A percentile compares a stretch with the other conserved stretches of the same genome.
phyloP scores from a whole-genome alignment of 345 rosid genomes.

The Psidium guajava region DNA sequence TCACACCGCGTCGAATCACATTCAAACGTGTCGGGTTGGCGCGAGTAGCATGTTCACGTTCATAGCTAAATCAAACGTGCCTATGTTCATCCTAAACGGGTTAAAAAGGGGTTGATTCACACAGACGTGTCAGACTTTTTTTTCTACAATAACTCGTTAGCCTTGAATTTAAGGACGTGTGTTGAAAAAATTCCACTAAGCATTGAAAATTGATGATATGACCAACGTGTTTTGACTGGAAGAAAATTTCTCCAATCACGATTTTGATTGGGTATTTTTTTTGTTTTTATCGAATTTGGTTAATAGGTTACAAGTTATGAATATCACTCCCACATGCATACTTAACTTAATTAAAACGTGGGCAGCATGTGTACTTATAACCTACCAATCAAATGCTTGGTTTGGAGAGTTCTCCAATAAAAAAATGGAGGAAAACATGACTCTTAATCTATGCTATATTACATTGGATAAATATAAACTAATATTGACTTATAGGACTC shows the following conservation, averaged over 20 bases:
- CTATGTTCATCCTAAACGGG: fast-evolving
- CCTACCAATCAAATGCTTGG: too few species aligned
- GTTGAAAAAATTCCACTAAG: not conserved
- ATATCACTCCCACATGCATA: not conserved
- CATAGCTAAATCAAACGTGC: fast-evolving
- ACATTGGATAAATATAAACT: too few species aligned
- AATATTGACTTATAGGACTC: too few species aligned
- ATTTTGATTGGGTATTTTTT: not conserved
- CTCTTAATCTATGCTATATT: too few species aligned
- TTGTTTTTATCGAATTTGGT: not conserved
- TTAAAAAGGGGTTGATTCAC: too few species aligned
- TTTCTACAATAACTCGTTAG: not conserved
- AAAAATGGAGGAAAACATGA: too few species aligned
- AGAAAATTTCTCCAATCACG: not conserved
- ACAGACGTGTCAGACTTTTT: not conserved
- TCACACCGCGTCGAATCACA: fast-evolving
- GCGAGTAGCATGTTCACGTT: not conserved
- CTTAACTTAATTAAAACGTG: not conserved
- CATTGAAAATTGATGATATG: not conserved
- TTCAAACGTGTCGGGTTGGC: fast-evolving
- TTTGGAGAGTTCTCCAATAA: too few species aligned
- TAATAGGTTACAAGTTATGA: not conserved
- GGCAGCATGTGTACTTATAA: too few species aligned
- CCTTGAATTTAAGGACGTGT: not conserved
- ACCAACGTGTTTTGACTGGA: not conserved